Percentiles rank a stretch among this genome's conserved stretches.
These are phyloP conservation scores for Meira miltonrushii DNA, from an alignment of 1,284 basidiomycete species.

Conservation along the genomic window DNA sequence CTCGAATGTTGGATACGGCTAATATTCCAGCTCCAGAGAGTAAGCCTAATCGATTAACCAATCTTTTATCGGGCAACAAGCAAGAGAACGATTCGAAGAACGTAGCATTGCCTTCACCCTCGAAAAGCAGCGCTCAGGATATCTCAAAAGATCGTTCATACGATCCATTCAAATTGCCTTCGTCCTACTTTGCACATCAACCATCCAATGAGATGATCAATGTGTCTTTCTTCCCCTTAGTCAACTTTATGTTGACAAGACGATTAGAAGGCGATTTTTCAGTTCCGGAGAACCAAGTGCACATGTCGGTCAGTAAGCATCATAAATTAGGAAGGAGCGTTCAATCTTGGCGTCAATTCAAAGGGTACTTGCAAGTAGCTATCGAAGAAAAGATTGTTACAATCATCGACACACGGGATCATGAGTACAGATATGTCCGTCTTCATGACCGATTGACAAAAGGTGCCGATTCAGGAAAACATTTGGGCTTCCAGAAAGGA, in stretches of 20 bases:
- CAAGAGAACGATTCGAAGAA: background rate
- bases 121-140: background rate
- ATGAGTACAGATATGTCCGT: background rate
- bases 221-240: conserved; percentile 13
- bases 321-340: background rate
- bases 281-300: conserved; percentile 5
- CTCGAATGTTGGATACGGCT: conserved; percentile 1
- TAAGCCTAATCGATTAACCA: background rate
- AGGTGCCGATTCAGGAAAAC: background rate
- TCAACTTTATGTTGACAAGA: conserved; percentile 10
- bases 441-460: background rate
- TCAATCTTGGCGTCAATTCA: background rate
- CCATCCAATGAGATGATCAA: conserved; percentile 9
- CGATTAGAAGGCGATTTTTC: conserved; percentile 7
- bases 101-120: background rate
- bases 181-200: conserved; percentile 4
- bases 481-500: background rate
- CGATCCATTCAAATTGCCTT: background rate
- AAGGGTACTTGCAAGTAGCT: background rate
- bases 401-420: background rate
- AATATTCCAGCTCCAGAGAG: background rate
- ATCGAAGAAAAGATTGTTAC: conserved; percentile 6
- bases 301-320: conserved; percentile 3
- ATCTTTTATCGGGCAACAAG: background rate
- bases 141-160: background rate